Evolutionary conservation across 179 eudicot species (phyloP).

Genomic region (Heliamphora pulchella): DNA sequence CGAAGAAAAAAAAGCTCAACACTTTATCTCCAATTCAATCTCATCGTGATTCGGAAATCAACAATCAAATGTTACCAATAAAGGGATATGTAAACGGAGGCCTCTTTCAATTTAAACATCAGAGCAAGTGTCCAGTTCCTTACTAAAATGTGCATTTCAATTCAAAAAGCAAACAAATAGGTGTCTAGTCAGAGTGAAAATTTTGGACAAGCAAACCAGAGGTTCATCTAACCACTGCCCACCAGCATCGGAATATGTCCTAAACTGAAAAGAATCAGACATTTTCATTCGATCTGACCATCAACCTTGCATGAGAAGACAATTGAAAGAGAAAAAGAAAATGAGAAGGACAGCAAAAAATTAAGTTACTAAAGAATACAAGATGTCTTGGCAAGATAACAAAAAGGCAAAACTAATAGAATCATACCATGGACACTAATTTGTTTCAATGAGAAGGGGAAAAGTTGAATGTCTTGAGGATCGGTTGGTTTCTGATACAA

Average conservation of each 20-base stretch:
- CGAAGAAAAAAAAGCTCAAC: background rate
- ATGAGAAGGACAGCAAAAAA: background rate
- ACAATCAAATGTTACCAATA: background rate
- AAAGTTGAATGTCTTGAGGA: constrained; percentile 33
- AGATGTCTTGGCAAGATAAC: background rate
- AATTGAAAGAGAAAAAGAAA: background rate
- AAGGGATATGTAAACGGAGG: background rate
- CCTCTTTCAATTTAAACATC: background rate
- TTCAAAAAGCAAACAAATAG: background rate
- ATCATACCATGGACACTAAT: constrained; percentile 23
- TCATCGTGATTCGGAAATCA: background rate
- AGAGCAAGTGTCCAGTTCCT: background rate
- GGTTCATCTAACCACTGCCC: constrained; percentile 17
- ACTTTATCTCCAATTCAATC: background rate
- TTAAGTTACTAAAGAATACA: background rate
- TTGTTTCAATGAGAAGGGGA: constrained; percentile 49
- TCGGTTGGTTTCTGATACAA: constrained; percentile 33
- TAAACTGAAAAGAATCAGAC: background rate
- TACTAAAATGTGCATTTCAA: constrained; percentile 12
- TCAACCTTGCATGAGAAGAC: constrained; percentile 5
- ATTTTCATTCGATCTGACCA: background rate
- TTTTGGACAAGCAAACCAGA: constrained; percentile 12
- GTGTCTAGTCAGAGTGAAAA: background rate
- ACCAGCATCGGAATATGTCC: constrained; percentile 10
- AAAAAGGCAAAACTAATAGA: constrained; percentile 6